These are phyloP conservation scores for Lachnellula hyalina DNA, from an alignment of 2,329 filamentous ascomycete species.

Conservation along the genomic window DNA sequence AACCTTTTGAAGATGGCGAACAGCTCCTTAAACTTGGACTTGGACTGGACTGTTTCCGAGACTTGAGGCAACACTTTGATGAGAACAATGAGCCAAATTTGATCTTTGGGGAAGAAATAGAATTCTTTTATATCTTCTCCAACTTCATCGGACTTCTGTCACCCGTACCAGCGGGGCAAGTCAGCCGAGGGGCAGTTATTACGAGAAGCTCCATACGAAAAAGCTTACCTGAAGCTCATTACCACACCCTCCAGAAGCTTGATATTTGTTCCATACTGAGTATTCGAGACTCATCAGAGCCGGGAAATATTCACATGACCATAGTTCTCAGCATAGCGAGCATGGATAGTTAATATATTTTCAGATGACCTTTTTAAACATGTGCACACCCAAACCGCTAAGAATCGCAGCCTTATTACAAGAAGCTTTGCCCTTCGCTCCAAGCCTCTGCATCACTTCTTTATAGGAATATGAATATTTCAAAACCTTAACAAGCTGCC, in stretches of 20 bases:
- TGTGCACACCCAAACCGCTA: slow-evolving; percentile 13
- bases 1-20: too few species aligned
- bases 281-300: background rate
- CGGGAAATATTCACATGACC: slow-evolving; percentile 3
- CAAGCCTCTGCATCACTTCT: background rate
- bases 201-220: background rate
- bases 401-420: slow-evolving; percentile 5
- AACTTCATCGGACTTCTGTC: background rate
- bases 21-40: too few species aligned
- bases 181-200: background rate
- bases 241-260: background rate
- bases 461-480: background rate
- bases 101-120: background rate
- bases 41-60: too few species aligned
- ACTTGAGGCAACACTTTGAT: too few species aligned
- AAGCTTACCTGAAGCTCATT: background rate
- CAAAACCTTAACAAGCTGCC: background rate
- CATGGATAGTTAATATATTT: background rate
- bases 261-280: background rate
- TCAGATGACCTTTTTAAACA: slow-evolving; percentile 11
- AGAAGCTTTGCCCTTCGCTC: background rate
- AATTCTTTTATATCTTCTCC: background rate
- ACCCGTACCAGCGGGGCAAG: slow-evolving; percentile 1
- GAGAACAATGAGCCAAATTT: too few species aligned
- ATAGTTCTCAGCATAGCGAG: slow-evolving; percentile 3